Base-by-base conservation (phyloP, 202 grass and related monocot genomes). In the Schoenoplectus tabernaemontani region DNA sequence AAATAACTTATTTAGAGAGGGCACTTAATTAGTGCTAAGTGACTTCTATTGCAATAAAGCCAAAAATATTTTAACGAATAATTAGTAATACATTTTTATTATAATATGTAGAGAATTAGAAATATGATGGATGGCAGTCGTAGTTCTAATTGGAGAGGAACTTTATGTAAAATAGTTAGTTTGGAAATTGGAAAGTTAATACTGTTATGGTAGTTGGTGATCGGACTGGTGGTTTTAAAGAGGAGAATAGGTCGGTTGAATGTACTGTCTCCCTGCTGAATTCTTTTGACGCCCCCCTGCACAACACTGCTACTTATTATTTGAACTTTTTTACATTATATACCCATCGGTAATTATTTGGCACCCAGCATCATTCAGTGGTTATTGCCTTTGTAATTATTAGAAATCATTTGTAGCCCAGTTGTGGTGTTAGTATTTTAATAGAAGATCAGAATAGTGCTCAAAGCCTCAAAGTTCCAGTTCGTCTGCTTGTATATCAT, bases 121-220 rank as follows among this genome's bases (percentile, higher is more conserved):
- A 53, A 53, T 71, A 28, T 32, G 28, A 19, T 10, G 23, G 48
- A 2, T 48, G n/a, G 28, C 26, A 19, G 24, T 54, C 11, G 36
- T 51, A n/a, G 47, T 56, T 75, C 6, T 75, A 75, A 75, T 54
- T 75, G 16, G 70, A 75, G 70, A 56, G 46, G 47, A 20, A 54
- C 7, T 75, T 47, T 1, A 75, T 7, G 59, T 65, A 51, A 80
- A 51, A 65, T 30, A 48, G 62, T 54, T 64, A 47, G 61, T 13
- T n/a, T 74, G 47, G 30, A 75, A 75, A 13, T 54, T 46, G 56
- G 76, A 78, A 67, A 78, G 76, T 61, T 78, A 60, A 44, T 78
- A 78, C 76, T 59, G 34, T 62, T 62, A 79, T 26, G 76, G 76
- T 62, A 79, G 76, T 79, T 79, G 76, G 57, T 62, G 76, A 79